Percentiles rank a stretch among this genome's conserved stretches.
Conservation (phyloP, 208 protist genomes). For the Leishmania guyanensis region DNA sequence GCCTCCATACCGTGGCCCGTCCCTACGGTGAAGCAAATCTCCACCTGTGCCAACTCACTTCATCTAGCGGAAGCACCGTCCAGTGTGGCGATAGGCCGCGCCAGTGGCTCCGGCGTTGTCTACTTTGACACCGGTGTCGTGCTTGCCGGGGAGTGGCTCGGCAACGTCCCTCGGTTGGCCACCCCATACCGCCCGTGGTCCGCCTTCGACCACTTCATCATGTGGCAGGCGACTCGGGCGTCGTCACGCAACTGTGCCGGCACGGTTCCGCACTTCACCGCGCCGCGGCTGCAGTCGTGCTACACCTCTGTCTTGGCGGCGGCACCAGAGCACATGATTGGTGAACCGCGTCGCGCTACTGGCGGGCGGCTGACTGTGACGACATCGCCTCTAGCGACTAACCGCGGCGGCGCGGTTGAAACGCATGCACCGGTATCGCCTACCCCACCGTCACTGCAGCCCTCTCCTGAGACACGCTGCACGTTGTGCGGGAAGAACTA, state of each 20-base stretch:
- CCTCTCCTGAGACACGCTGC: slow-evolving; percentile 33
- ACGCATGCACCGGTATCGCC: neutral
- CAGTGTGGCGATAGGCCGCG: slow-evolving; percentile 34
- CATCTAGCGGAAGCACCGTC: slow-evolving; percentile 23
- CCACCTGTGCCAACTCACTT: slow-evolving; percentile 16
- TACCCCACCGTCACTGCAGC: neutral
- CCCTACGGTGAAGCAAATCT: slow-evolving; percentile 17
- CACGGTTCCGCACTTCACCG: slow-evolving; percentile 10
- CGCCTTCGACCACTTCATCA: slow-evolving; percentile 50
- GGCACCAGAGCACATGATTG: slow-evolving; percentile 24
- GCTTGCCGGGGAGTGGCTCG: slow-evolving; percentile 51
- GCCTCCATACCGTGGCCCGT: neutral
- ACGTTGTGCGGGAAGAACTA: slow-evolving; percentile 70
- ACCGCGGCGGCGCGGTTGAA: neutral
- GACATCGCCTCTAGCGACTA: slow-evolving; percentile 13
- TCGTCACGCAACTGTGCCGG: slow-evolving; percentile 18
- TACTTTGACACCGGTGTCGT: slow-evolving; percentile 71
- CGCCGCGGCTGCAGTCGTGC: slow-evolving; percentile 36
- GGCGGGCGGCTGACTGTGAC: slow-evolving; percentile 6
- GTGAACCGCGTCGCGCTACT: slow-evolving; percentile 14
- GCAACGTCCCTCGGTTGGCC: slow-evolving; percentile 61
- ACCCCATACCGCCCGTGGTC: slow-evolving; percentile 64
- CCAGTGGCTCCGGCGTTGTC: slow-evolving; percentile 44
- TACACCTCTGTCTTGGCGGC: slow-evolving; percentile 10
- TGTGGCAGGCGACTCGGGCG: slow-evolving; percentile 23